These are phyloP conservation scores for Symmetrospora coprosmae DNA, from an alignment of 768 basidiomycete genomes.

Conservation along the genomic window DNA sequence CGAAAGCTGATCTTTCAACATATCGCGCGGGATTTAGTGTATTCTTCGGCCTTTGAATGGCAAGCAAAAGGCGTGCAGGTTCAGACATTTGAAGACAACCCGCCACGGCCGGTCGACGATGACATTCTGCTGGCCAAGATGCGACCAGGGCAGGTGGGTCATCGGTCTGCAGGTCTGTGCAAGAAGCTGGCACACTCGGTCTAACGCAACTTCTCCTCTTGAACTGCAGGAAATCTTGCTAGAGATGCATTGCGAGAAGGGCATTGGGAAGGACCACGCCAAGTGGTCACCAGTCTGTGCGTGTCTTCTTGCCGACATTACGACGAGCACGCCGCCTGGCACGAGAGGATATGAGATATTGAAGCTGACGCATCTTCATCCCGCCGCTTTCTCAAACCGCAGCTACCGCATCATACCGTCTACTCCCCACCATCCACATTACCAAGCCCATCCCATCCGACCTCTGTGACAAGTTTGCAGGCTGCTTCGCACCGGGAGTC, in stretches of 20 bases:
- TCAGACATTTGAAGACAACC: constrained; percentile 44
- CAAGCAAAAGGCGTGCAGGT: constrained; percentile 67
- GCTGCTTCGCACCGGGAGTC: constrained; percentile 62
- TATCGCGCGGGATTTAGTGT: constrained; percentile 21
- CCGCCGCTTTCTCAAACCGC: background rate
- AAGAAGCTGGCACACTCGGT: background rate
- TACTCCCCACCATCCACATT: constrained; percentile 66
- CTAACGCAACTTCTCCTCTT: background rate
- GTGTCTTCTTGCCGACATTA: constrained; percentile 16
- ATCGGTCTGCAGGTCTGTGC: background rate
- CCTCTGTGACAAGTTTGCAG: constrained; percentile 65
- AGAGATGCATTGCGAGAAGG: constrained; percentile 81
- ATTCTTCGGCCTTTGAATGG: constrained; percentile 48
- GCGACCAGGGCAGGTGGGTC: constrained; percentile 61
- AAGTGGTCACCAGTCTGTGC: constrained; percentile 89
- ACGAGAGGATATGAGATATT: background rate
- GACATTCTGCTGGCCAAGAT: constrained; percentile 84
- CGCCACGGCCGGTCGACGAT: constrained; percentile 55
- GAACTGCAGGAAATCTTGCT: constrained; percentile 48
- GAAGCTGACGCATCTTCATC: background rate
- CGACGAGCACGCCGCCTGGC: too few relatives aligned
- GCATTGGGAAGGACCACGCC: constrained; percentile 84
- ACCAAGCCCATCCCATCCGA: constrained; percentile 60
- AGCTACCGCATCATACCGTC: constrained; percentile 92
- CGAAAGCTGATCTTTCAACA: too few relatives aligned